A percentile compares a stretch with the other conserved stretches of the same genome.
Evolutionary conservation across 2,329 filamentous ascomycete genomes (phyloP).

Genomic region (Colletotrichum tamarilloi): DNA sequence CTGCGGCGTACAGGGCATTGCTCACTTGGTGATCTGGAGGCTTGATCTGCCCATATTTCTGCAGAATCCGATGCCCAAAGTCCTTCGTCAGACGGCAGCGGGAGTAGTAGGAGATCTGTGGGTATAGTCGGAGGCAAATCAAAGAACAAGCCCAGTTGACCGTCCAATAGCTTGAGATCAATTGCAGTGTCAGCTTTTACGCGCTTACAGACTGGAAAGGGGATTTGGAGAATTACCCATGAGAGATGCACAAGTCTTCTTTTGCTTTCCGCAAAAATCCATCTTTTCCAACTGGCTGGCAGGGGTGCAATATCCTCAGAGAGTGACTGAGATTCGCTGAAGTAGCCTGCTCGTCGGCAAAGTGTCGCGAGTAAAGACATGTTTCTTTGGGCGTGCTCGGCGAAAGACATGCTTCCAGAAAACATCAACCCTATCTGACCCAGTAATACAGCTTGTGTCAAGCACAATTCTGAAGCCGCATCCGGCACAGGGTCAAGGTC

Average conservation of each 20-base stretch:
- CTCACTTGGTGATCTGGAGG: neutral
- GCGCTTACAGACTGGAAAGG: too few species aligned
- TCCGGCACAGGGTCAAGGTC: neutral
- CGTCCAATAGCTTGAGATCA: neutral
- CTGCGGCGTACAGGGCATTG: too few species aligned
- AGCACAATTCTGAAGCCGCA: neutral
- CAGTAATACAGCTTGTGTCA: neutral
- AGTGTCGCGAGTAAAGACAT: constrained; percentile 12
- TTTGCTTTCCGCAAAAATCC: neutral
- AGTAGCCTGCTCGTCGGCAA: neutral
- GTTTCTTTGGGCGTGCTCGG: constrained; percentile 6
- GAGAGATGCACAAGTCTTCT: neutral
- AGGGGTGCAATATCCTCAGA: neutral
- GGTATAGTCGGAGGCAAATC: constrained; percentile 4
- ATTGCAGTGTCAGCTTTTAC: neutral
- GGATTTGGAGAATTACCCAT: neutral
- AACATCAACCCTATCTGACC: constrained; percentile 14
- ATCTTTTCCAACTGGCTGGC: neutral
- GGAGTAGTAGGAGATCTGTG: neutral
- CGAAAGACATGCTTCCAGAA: constrained; percentile 12
- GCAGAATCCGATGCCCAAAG: neutral
- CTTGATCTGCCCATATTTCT: neutral
- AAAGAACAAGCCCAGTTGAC: neutral
- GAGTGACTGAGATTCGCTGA: neutral
- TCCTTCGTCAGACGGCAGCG: neutral